Base-by-base conservation (phyloP, 306 rosid species). In the Fragaria vesca region DNA sequence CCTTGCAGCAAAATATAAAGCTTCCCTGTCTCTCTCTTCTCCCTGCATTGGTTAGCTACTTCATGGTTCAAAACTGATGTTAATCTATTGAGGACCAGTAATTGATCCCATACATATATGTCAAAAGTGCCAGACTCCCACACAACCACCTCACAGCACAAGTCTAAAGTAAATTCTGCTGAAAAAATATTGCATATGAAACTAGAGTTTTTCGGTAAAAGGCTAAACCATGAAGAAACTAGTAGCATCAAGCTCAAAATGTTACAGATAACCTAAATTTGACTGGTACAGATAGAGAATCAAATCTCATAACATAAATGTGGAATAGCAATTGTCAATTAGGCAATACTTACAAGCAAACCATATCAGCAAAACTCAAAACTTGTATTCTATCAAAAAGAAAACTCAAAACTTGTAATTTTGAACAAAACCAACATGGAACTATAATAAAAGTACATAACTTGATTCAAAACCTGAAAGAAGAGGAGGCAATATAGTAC, bases 401-500 rank as follows among this genome's bases (percentile, higher is more conserved):
- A 62, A 61, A 43, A 43, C 12, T 43, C 47, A 43, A 3, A 43
- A 61, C 67, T 63, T 28, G 36, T 11, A 32, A 63, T 1, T 73
- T 73, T 24, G 20, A 73, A 42, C 20, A 20, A 57, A 26, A 55
- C 32, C 38, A 11, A 24, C 11, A 40, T 5, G 70, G 45, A 16
- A 45, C 30, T 2, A 5, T 11, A 12, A 45, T 30, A 18, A 17
- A 40, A 43, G 45, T 51, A 7, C 45, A 61, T 6, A 61, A 61
- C 24, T 61, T 45, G 20, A 45, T 58, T 61, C n/a, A 45, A 45
- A 58, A 74, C 57, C 57, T 26, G 43, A 26, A 46, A 45, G 21
- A 45, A 70, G 38, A 70, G 58, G 24, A 60, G 69, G 18, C 58
- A 26, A 28, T 17, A 74, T 8, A 24, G 73, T 68, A 68, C 71